phyloP scores from a whole-genome alignment of 2,329 filamentous ascomycete species.

The Coniochaeta ligniaria region DNA sequence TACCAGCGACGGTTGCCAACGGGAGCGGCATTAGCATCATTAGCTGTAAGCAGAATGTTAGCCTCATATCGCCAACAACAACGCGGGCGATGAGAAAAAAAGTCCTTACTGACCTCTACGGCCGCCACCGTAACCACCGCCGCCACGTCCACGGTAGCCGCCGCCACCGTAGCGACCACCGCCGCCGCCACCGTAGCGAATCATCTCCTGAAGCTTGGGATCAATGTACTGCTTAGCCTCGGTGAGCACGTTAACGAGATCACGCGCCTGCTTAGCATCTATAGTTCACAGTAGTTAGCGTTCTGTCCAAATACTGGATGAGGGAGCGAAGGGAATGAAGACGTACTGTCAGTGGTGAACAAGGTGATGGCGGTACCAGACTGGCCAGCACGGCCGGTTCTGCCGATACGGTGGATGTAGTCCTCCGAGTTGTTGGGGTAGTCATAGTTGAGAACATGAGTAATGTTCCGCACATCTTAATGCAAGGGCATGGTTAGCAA shows the following conservation, averaged over 20 bases:
- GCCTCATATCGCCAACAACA: not conserved
- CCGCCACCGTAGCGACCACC: constrained; percentile 67
- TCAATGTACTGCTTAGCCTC: constrained; percentile 99
- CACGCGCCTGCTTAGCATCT: constrained; percentile 94
- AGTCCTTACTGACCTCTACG: constrained; percentile 11
- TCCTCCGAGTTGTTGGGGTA: constrained; percentile 99
- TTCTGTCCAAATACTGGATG: too few species aligned
- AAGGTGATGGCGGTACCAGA: constrained; percentile 96
- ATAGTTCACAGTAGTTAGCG: constrained; percentile 24
- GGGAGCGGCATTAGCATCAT: constrained; percentile 41
- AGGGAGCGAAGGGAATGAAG: not conserved
- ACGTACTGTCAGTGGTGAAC: constrained; percentile 98
- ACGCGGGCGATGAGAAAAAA: constrained; percentile 22
- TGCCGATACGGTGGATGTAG: constrained; percentile 94
- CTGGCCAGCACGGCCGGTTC: constrained; percentile 91
- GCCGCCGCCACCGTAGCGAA: constrained; percentile 79
- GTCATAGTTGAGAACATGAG: constrained; percentile 99
- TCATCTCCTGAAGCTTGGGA: constrained; percentile 92
- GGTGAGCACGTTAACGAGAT: constrained; percentile 84
- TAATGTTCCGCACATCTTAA: constrained; percentile 99
- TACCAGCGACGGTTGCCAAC: constrained; percentile 46
- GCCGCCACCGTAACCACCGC: constrained; percentile 37
- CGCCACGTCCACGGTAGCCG: constrained; percentile 52
- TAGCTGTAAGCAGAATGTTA: constrained; percentile 3
- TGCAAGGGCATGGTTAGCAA: constrained; percentile 69